These are phyloP conservation scores for Apiospora marii DNA, from an alignment of 2,329 filamentous ascomycete species.

Conservation along the genomic window DNA sequence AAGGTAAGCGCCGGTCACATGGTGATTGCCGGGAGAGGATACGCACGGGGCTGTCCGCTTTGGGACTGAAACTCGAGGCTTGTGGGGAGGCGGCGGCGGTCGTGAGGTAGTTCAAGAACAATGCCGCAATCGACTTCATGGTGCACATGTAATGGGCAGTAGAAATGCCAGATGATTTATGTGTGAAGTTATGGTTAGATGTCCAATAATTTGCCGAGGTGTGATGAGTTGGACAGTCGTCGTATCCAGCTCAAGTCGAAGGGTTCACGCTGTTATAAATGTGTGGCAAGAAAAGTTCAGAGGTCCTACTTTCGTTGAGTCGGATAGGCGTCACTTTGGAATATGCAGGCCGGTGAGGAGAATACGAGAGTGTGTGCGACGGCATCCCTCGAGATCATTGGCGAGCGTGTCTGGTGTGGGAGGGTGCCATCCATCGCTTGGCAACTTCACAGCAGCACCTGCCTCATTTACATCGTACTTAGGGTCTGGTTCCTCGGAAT, in stretches of 20 bases:
- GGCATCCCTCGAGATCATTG: neutral
- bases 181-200: neutral
- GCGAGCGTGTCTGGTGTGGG: neutral
- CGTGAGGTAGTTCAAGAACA: neutral
- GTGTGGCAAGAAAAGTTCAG: neutral
- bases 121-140: neutral
- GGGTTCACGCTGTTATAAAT: neutral
- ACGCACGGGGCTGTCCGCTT: neutral
- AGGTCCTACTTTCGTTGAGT: neutral
- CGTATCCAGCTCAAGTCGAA: neutral
- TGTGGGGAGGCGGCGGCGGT: too few relatives aligned
- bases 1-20: neutral
- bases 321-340: neutral
- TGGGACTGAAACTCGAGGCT: neutral
- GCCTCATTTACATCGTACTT: neutral
- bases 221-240: neutral
- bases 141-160: neutral
- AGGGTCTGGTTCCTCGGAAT: neutral
- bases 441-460: neutral
- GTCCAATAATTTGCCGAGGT: too few relatives aligned
- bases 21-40: neutral
- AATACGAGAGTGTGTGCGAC: slow-evolving; percentile 7
- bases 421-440: neutral
- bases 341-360: neutral
- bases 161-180: neutral